A percentile compares a stretch with the other conserved stretches of the same genome.
Conservation (phyloP, 371 early-diverging fungal species). For the Mortierella sp. region DNA sequence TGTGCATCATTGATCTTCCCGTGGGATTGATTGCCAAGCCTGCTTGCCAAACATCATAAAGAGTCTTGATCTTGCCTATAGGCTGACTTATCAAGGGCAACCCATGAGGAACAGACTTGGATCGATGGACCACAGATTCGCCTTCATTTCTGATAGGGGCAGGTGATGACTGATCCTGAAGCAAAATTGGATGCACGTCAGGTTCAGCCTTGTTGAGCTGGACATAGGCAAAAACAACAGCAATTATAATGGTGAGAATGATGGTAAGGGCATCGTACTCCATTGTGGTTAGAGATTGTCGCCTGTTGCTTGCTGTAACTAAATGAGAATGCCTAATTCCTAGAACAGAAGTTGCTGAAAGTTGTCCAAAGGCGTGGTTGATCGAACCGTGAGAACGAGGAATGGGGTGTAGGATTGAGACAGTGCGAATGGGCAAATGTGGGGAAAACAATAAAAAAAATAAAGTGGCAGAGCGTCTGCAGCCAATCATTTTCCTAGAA, state of each 20-base stretch:
- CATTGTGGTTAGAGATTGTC: constrained; percentile 19
- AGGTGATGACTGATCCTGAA: constrained; percentile 79
- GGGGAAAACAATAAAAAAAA: neutral
- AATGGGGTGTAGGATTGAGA: neutral
- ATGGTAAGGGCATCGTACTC: constrained; percentile 56
- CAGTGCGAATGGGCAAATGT: neutral
- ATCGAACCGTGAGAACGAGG: neutral
- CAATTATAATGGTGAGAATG: constrained; percentile 50
- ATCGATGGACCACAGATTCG: constrained; percentile 81
- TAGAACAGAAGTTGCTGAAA: neutral
- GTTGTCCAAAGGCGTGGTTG: neutral
- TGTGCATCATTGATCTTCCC: constrained; percentile 46
- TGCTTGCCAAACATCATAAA: constrained; percentile 65
- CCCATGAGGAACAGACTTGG: constrained; percentile 74
- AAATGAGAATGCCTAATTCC: neutral
- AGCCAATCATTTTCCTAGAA: neutral
- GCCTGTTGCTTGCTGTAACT: no score
- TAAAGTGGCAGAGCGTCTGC: neutral
- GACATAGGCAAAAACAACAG: constrained; percentile 51
- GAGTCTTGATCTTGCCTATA: constrained; percentile 62
- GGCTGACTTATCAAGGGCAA: constrained; percentile 62
- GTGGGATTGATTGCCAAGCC: constrained; percentile 58
- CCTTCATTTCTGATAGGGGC: constrained; percentile 71
- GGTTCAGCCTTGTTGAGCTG: constrained; percentile 70
- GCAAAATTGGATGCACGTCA: constrained; percentile 83